These are phyloP conservation scores for Coemansia sp. DNA, from an alignment of 192 early-diverging fungal species.

Conservation along the genomic window DNA sequence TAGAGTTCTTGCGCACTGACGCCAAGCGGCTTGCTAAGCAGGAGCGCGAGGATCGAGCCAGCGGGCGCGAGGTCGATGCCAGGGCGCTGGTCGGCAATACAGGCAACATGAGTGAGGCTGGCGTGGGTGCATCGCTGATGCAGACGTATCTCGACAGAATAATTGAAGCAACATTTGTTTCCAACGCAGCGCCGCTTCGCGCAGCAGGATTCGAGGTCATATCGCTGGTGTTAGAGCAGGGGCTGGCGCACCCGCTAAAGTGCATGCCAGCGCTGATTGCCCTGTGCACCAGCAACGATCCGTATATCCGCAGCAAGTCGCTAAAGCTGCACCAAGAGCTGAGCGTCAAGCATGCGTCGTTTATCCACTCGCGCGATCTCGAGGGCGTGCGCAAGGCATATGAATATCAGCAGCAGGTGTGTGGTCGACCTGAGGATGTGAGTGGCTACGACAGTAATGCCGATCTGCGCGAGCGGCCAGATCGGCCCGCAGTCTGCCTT, in stretches of 20 bases:
- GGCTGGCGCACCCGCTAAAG: conserved; percentile 85
- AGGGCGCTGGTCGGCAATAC: conserved; percentile 79
- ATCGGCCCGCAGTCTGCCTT: conserved; percentile 58
- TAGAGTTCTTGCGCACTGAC: conserved; percentile 69
- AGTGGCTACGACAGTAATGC: conserved; percentile 41
- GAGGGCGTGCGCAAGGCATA: conserved; percentile 76
- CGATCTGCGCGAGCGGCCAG: conserved; percentile 28
- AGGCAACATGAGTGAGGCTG: conserved; percentile 77
- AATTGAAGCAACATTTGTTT: conserved; percentile 67
- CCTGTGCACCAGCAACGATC: conserved; percentile 71
- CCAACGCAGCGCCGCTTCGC: conserved; percentile 59
- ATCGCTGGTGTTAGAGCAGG: conserved; percentile 81
- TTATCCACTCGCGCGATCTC: conserved; percentile 80
- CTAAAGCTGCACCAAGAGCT: conserved; percentile 71
- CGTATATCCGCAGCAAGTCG: conserved; percentile 66
- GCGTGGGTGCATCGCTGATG: conserved; percentile 87
- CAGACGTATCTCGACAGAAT: conserved; percentile 80
- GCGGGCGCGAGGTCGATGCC: conserved; percentile 62
- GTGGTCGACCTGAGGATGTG: conserved; percentile 26
- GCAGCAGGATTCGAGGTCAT: conserved; percentile 77
- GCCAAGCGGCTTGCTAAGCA: conserved; percentile 57
- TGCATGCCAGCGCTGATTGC: conserved; percentile 89
- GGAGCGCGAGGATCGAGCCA: conserved; percentile 42
- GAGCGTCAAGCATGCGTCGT: conserved; percentile 80
- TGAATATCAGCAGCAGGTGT: conserved; percentile 65